These are phyloP conservation scores for Rhytidiadelphus loreus DNA, from an alignment of 225 moss, liverwort and hornwort species.

Conservation along the genomic window DNA sequence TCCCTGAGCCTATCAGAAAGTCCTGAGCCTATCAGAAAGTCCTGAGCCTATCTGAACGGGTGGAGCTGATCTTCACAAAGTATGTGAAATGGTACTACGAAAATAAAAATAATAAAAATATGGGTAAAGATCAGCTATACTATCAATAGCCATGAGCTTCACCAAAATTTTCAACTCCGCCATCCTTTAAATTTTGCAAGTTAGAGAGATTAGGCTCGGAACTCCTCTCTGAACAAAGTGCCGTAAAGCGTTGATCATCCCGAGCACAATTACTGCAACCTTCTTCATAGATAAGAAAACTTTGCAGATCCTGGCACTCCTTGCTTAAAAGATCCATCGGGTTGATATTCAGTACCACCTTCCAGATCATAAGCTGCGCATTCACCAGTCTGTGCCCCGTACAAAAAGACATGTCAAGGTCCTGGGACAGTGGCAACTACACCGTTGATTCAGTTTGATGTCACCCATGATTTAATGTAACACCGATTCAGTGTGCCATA, in stretches of 20 bases:
- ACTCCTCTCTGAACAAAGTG: not conserved
- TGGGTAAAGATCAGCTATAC: not conserved
- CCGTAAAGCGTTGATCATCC: not conserved
- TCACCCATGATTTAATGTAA: not conserved
- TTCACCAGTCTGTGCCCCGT: not conserved
- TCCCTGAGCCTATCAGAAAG: too few species aligned
- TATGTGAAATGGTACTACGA: not conserved
- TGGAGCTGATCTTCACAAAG: not conserved
- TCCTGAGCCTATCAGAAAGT: not conserved
- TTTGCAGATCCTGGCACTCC: not conserved
- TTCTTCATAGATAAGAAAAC: not conserved
- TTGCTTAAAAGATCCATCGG: not conserved
- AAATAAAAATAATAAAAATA: not conserved
- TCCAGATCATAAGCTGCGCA: not conserved
- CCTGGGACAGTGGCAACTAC: not conserved
- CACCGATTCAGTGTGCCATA: not conserved
- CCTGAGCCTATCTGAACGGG: not conserved
- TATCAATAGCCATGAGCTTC: not conserved
- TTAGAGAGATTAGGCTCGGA: not conserved
- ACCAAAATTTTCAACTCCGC: not conserved
- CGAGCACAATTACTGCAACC: not conserved
- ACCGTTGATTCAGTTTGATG: not conserved
- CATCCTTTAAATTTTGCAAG: not conserved
- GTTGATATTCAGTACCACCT: not conserved
- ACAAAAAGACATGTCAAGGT: not conserved